phyloP scores from a whole-genome alignment of 1,139 yeast genomes.

The Nakaseomyces uthaithaninus region DNA sequence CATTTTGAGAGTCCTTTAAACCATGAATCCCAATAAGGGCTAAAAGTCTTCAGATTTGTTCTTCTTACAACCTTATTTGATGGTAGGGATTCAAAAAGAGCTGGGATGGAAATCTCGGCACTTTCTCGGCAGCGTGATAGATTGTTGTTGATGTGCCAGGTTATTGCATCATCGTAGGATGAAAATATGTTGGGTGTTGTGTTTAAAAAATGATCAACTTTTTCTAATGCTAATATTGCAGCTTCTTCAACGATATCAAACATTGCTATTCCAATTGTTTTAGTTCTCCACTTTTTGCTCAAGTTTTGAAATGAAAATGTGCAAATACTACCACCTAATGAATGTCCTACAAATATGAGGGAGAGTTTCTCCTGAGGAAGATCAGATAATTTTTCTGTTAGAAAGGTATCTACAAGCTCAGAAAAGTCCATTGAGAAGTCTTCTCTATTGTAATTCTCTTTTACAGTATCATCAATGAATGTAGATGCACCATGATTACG shows the following conservation, averaged over 20 bases:
- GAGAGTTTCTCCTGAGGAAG: conserved; percentile 30
- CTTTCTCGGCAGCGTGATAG: conserved; percentile 51
- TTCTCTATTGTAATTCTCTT: conserved; percentile 41
- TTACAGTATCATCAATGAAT: conserved; percentile 25
- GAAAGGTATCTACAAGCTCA: conserved; percentile 36
- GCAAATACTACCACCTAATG: conserved; percentile 83
- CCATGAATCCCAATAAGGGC: conserved; percentile 76
- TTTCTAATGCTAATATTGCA: conserved; percentile 58
- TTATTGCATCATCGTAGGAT: conserved; percentile 52
- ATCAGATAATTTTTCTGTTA: conserved; percentile 29
- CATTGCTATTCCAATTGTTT: conserved; percentile 59
- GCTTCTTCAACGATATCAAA: conserved; percentile 93
- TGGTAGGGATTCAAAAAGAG: conserved; percentile 36
- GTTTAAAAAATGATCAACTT: conserved; percentile 58
- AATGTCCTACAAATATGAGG: conserved; percentile 70
- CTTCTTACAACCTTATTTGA: conserved; percentile 45
- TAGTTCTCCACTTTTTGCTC: conserved; percentile 20
- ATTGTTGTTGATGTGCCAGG: conserved; percentile 62
- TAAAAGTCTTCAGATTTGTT: conserved; percentile 52
- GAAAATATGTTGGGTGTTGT: conserved; percentile 55
- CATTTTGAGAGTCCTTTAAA: conserved; percentile 58
- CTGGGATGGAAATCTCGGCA: conserved; percentile 73
- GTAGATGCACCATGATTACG: conserved; percentile 71
- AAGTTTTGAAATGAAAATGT: conserved; percentile 40
- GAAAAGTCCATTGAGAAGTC: conserved; percentile 51